Evolutionary conservation across 2,329 filamentous ascomycete genomes (phyloP).

Genomic region (Xylaria sp.): DNA sequence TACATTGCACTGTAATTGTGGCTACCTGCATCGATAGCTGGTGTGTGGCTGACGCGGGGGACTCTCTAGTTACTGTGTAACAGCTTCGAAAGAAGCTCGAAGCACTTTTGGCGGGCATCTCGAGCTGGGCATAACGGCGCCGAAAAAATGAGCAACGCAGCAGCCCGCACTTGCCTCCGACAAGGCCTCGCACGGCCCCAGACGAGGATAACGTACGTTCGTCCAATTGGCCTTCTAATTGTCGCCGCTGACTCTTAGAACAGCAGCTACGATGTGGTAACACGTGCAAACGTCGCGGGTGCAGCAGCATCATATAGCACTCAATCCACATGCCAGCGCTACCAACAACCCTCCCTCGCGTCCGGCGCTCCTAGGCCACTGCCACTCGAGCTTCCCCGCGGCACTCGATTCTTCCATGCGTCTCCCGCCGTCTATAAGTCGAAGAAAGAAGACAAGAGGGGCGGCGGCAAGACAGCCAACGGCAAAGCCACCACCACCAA

Average conservation of each 20-base stretch:
- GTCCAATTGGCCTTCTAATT: conserved; percentile 37
- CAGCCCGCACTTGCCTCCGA: conserved; percentile 39
- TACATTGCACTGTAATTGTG: not conserved
- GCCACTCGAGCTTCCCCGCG: not conserved
- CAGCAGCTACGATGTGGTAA: conserved; percentile 34
- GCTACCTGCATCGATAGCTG: not conserved
- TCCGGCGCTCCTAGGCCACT: not conserved
- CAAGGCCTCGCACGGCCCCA: conserved; percentile 35
- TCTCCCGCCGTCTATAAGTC: conserved; percentile 19
- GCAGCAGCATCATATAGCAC: conserved; percentile 21
- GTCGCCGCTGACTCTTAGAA: conserved; percentile 17
- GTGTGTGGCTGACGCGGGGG: not conserved
- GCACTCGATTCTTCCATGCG: conserved; percentile 27
- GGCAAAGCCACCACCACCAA: conserved; percentile 9
- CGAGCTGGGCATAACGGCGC: not conserved
- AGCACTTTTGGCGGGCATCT: conserved; percentile 1
- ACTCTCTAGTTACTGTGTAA: not conserved
- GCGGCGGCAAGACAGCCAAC: not conserved
- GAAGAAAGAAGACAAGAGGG: conserved; percentile 27
- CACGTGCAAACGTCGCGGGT: conserved; percentile 29
- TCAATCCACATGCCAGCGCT: conserved; percentile 12
- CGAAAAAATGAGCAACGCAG: conserved; percentile 40
- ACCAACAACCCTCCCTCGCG: not conserved
- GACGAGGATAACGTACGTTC: conserved; percentile 36
- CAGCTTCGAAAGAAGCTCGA: conserved; percentile 12